These are phyloP conservation scores for Ichthyophthirius multifiliis DNA, from an alignment of 169 alveolate genomes.

Conservation along the genomic window DNA sequence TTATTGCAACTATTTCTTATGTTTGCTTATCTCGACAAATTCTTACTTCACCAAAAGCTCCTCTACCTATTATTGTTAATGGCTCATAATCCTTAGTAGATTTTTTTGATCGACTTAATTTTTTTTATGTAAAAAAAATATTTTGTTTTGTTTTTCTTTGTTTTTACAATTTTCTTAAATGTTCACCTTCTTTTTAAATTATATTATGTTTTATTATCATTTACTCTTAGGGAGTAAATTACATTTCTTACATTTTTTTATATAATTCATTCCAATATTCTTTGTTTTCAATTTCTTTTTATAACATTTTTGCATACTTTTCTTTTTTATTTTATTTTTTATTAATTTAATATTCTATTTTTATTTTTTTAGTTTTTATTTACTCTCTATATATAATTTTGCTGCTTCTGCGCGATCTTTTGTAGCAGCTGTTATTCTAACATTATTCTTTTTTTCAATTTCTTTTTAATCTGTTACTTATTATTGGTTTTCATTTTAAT, in stretches of 20 bases:
- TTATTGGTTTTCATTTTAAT: too few species aligned
- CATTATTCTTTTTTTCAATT: too few species aligned
- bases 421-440: conserved; percentile 31
- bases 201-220: conserved; percentile 60
- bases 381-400: conserved; percentile 33
- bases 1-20: conserved; percentile 79
- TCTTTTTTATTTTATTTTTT: too few species aligned
- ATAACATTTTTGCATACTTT: conserved; percentile 28
- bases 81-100: conserved; percentile 74
- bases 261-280: conserved; percentile 52
- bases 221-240: conserved; percentile 53
- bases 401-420: conserved; percentile 39
- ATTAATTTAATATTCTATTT: too few species aligned
- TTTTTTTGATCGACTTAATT: conserved; percentile 55
- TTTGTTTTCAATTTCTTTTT: conserved; percentile 22
- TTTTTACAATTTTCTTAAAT: conserved; percentile 39
- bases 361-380: too few species aligned
- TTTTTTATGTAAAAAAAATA: too few species aligned
- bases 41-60: conserved; percentile 87
- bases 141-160: too few species aligned
- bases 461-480: too few species aligned
- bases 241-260: conserved; percentile 53
- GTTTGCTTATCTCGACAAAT: conserved; percentile 63
- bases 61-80: conserved; percentile 74
- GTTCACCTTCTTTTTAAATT: conserved; percentile 64